A percentile compares a stretch with the other conserved stretches of the same genome.
Evolutionary conservation across 305 asterid species (phyloP).

Genomic region (Fraxinus paxiana): DNA sequence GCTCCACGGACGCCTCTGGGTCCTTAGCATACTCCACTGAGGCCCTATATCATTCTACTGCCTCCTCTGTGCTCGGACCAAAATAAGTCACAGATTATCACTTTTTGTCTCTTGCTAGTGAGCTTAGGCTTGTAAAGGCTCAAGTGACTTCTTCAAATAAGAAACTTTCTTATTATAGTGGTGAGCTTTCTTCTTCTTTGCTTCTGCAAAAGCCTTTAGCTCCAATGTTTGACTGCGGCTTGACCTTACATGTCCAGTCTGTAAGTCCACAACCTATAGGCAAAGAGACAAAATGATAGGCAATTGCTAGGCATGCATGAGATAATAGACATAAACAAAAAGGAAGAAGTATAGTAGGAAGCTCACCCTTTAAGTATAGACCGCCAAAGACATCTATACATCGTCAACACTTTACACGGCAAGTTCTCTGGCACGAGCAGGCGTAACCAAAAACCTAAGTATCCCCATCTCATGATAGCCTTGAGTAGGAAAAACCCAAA

Average conservation of each 20-base stretch:
- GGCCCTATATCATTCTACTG: too few relatives aligned
- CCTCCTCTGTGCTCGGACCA: background rate
- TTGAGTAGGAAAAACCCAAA: too few relatives aligned
- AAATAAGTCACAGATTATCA: too few relatives aligned
- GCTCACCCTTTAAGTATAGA: background rate
- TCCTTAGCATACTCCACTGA: background rate
- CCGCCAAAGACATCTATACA: background rate
- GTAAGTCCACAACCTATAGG: background rate
- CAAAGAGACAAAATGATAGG: background rate
- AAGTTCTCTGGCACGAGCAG: background rate
- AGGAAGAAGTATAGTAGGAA: too few relatives aligned
- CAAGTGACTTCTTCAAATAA: background rate
- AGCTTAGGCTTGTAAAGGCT: background rate
- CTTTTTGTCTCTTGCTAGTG: background rate
- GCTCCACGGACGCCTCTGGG: background rate
- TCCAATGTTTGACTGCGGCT: background rate
- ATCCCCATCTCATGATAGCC: background rate
- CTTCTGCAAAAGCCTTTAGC: background rate
- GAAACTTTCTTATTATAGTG: background rate
- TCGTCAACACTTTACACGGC: too few relatives aligned
- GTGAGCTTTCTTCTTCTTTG: background rate
- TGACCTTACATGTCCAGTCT: background rate
- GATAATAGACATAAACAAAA: background rate
- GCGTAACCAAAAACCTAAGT: background rate
- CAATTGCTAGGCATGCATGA: background rate